Percentiles rank a stretch among this genome's conserved stretches.
Conservation (phyloP, 495 filamentous ascomycete genomes). For the Evansstolkia leycettana region DNA sequence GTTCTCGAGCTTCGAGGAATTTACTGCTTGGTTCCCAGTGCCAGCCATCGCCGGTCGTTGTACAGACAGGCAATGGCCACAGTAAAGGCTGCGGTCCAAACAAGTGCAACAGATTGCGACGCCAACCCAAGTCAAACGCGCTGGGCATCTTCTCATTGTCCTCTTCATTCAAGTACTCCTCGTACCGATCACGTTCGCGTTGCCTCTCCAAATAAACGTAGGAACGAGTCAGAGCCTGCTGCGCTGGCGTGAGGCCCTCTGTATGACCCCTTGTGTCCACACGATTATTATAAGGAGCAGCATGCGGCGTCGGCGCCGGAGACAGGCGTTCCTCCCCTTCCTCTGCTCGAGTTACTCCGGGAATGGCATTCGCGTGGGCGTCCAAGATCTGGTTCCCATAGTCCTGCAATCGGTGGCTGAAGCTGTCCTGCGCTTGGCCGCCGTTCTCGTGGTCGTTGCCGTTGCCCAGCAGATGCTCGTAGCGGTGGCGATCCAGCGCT, state of each 20-base stretch:
- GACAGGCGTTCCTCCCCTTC: conserved; percentile 54
- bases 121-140: conserved; percentile 82
- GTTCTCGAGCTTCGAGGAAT: conserved; percentile 57
- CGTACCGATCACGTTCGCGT: conserved; percentile 63
- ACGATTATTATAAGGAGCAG: not conserved
- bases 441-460: conserved; percentile 43
- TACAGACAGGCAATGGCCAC: conserved; percentile 74
- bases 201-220: conserved; percentile 64
- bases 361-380: conserved; percentile 73
- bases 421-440: conserved; percentile 46
- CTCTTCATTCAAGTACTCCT: conserved; percentile 78
- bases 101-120: conserved; percentile 66
- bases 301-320: conserved; percentile 12
- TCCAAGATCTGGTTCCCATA: conserved; percentile 69
- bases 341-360: conserved; percentile 64
- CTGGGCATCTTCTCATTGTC: conserved; percentile 77
- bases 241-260: conserved; percentile 23
- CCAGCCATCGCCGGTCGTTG: conserved; percentile 88
- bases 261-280: not conserved
- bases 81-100: conserved; percentile 60
- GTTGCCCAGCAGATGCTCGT: conserved; percentile 32
- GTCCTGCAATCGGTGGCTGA: conserved; percentile 42
- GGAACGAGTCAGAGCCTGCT: conserved; percentile 39
- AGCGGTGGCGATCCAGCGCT: conserved; percentile 48
- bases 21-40: conserved; percentile 71